Base-by-base conservation (phyloP, 1,284 basidiomycete species). In the Tausonia pullulans region DNA sequence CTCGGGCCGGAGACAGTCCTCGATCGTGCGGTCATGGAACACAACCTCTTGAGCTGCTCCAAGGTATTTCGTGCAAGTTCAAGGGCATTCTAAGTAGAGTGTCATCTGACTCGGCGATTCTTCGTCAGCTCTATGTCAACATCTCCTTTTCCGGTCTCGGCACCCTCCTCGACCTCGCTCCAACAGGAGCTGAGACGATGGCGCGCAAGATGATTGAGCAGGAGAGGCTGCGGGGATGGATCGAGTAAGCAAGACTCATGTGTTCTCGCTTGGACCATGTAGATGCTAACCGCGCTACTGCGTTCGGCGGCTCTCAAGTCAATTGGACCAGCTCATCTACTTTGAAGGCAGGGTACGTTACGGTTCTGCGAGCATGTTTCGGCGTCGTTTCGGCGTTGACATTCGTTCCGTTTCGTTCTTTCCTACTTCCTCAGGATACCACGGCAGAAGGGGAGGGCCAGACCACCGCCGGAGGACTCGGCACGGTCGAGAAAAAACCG, bases 161-260 rank as follows among this genome's bases (percentile, higher is more conserved):
- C 40, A 84, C 87, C 2, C 78, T 96, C 16, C 80, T 97, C 54
- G 88, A 90, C 71, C 77, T 96, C 66, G 87, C 88, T 5, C 86
- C 92, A 3, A 85, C 85, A 49, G 90, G 88, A 4, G 92, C 93
- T 27, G 94, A 97, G 78, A 88, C 85, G 3, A 95, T 94, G 84
- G 92, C 92, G 6, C 82, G 93, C 60, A 87, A 87, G 74, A 97
- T 98, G 94, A 95, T 97, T 66, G 90, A 94, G 73, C 93, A 98
- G 76, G 88, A 90, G 8, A 85, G 93, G 68, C 79, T 93, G 69
- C 85, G 85, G 70, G 90, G 87, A 8, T 85, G 83, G 55, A 92
- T 93, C 61, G 90, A 93, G 73, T 90, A 86, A 27, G 27, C 27
- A 27, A 27, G 27, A 27, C 27, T 27, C 27, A 27, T 27, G 27